Conservation (phyloP, 2,329 filamentous ascomycete genomes). For the Aspergillus hortae region DNA sequence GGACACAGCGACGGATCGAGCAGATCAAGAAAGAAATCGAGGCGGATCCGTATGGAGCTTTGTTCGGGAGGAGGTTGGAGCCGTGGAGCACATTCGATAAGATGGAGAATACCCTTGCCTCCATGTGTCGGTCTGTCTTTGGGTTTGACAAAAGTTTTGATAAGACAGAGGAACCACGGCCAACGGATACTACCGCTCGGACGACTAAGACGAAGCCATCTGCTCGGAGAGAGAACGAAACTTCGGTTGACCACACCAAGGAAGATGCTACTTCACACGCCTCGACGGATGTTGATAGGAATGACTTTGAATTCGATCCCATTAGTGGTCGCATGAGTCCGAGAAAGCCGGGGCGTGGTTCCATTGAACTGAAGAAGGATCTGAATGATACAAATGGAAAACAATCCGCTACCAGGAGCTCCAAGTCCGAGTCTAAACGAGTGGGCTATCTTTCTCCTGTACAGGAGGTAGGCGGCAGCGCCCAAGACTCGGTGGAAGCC, state of each 20-base stretch:
- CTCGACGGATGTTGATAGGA: neutral
- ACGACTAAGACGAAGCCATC: neutral
- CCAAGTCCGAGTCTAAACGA: neutral
- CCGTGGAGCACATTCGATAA: conserved; percentile 19
- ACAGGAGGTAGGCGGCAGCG: neutral
- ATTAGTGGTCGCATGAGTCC: conserved; percentile 41
- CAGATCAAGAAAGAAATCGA: conserved; percentile 34
- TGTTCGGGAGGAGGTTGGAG: conserved; percentile 37
- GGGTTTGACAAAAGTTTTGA: conserved; percentile 10
- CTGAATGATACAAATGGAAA: neutral
- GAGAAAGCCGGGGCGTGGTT: conserved; percentile 4
- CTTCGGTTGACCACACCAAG: neutral
- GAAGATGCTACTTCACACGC: neutral
- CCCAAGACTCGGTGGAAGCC: neutral
- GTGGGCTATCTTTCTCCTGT: conserved; percentile 9
- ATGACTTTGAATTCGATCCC: conserved; percentile 37
- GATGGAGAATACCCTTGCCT: conserved; percentile 23
- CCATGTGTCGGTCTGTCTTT: conserved; percentile 29
- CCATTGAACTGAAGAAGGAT: neutral
- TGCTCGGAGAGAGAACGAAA: conserved; percentile 6
- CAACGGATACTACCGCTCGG: neutral
- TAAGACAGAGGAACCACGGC: neutral
- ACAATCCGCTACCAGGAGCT: neutral
- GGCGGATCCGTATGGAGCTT: conserved; percentile 36
- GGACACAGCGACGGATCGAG: conserved; percentile 31